These are phyloP conservation scores for Chenopodium suecicum DNA, from an alignment of 148 eudicot genomes.

Conservation along the genomic window DNA sequence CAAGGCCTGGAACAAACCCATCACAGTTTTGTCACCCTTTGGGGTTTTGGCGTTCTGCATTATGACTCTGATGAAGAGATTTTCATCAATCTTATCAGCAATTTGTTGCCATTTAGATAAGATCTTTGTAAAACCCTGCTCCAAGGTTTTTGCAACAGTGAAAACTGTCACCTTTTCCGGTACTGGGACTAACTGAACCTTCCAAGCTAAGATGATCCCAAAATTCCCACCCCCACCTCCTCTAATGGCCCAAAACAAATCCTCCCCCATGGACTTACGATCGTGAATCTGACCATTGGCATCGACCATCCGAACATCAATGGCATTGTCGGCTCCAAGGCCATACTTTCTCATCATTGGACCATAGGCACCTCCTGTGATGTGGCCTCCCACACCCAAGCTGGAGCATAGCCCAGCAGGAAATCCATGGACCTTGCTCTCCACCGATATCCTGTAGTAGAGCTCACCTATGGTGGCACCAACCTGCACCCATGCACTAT, in stretches of 20 bases:
- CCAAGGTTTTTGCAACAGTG: conserved; percentile 32
- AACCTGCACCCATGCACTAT: conserved; percentile 45
- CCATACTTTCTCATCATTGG: conserved; percentile 51
- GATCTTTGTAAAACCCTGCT: conserved; percentile 28
- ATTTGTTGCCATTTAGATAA: conserved; percentile 34
- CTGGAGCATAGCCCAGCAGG: conserved; percentile 39
- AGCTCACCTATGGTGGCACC: conserved; percentile 54
- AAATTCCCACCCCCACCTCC: conserved; percentile 46
- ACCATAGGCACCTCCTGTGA: conserved; percentile 45
- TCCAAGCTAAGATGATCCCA: conserved; percentile 50
- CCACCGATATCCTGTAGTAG: conserved; percentile 37
- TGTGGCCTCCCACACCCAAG: conserved; percentile 41
- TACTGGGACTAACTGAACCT: conserved; percentile 42
- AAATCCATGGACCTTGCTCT: conserved; percentile 33
- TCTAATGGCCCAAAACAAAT: conserved; percentile 53
- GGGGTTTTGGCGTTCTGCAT: conserved; percentile 29
- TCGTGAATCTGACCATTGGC: conserved; percentile 39
- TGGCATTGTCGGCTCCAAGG: conserved; percentile 46
- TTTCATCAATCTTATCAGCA: conserved; percentile 34
- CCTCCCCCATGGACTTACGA: conserved; percentile 50
- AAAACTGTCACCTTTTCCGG: conserved; percentile 44
- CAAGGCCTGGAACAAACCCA: conserved; percentile 38
- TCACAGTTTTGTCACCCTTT: conserved; percentile 31
- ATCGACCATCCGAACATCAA: conserved; percentile 45
- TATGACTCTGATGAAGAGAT: conserved; percentile 37